These are phyloP conservation scores for Breviolum minutum DNA, from an alignment of 73 alveolate species.

Conservation along the genomic window DNA sequence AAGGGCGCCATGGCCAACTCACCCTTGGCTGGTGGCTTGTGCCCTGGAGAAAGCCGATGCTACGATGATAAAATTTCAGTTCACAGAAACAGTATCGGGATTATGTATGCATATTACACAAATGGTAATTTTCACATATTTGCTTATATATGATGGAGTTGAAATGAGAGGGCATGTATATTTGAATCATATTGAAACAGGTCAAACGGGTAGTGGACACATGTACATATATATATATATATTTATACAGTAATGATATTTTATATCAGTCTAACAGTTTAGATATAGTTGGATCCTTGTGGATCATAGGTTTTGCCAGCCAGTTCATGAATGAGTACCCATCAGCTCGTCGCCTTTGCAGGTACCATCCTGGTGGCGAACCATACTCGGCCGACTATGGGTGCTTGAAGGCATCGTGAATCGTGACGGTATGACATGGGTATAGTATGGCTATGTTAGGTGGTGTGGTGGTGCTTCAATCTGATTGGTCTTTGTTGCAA, in stretches of 20 bases:
- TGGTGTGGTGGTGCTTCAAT: background rate
- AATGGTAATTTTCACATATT: no score
- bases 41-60: background rate
- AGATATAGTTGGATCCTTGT: background rate
- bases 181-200: no score
- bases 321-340: no score
- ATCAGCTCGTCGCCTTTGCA: background rate
- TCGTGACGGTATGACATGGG: background rate
- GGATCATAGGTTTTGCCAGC: background rate
- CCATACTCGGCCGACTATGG: constrained; percentile 91
- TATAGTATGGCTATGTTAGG: background rate
- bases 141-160: no score
- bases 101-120: no score
- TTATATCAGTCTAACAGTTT: background rate
- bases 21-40: constrained; percentile 45
- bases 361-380: constrained; percentile 73
- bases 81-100: no score
- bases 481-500: background rate
- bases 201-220: no score
- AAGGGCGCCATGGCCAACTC: constrained; percentile 24
- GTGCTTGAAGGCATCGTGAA: constrained; percentile 4
- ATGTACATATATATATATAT: no score
- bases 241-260: no score
- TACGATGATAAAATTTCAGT: background rate
- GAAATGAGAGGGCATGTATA: no score